Conservation (phyloP, 805 yeast species). For the Barnettozyma vustinii region DNA sequence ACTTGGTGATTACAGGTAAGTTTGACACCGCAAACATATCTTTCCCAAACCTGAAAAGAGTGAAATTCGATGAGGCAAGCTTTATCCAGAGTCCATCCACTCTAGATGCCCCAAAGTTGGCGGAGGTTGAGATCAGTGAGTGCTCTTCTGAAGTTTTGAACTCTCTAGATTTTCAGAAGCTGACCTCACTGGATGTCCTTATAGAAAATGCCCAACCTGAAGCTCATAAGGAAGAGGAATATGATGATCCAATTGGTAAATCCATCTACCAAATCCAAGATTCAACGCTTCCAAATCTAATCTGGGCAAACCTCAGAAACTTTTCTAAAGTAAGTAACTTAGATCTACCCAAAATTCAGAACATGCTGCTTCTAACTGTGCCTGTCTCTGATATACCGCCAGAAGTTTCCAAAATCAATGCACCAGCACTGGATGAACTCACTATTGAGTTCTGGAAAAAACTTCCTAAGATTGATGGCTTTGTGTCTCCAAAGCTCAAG, state of each 20-base stretch:
- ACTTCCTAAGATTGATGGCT: constrained; percentile 2
- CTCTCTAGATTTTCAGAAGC: background rate
- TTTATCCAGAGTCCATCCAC: background rate
- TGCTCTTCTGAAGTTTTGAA: background rate
- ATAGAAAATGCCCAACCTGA: background rate
- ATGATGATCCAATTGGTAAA: constrained; percentile 4
- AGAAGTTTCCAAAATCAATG: background rate
- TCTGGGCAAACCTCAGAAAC: constrained; percentile 10
- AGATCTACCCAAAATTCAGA: constrained; percentile 5
- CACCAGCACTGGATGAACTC: constrained; percentile 6
- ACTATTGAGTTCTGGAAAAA: constrained; percentile 8
- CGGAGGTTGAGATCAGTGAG: background rate
- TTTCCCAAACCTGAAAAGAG: background rate
- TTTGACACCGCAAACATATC: constrained; percentile 1
- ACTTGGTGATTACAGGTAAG: background rate
- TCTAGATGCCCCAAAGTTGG: constrained; percentile 2
- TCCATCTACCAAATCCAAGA: background rate
- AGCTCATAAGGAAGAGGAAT: background rate
- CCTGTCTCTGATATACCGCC: background rate
- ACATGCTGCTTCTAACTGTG: constrained; percentile 6
- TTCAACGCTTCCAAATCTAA: background rate
- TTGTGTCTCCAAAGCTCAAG: constrained; percentile 5
- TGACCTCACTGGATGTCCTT: constrained; percentile 5
- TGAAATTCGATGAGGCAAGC: constrained; percentile 1
- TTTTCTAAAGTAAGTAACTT: background rate